Evolutionary conservation across 139 green algal species (phyloP), one percentile per base, ranked within the genome.

Genomic region (Closterium sp.): DNA sequence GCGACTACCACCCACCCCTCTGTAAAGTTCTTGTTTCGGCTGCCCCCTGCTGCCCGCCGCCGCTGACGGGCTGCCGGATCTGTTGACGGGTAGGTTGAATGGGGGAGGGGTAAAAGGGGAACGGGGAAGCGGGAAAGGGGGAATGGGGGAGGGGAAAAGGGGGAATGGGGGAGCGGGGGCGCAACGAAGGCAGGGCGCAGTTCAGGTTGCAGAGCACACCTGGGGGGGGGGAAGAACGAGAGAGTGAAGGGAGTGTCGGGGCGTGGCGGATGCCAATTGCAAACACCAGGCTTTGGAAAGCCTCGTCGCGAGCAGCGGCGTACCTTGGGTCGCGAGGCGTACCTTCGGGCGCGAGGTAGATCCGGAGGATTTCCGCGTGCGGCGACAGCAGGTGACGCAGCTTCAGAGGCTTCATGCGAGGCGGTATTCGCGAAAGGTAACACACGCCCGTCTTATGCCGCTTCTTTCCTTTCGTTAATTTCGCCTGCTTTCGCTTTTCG

Each of bases 261-360:
- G n/a, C n/a, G n/a, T n/a, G n/a, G n/a, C n/a, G n/a, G n/a, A n/a
- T n/a, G n/a, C n/a, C n/a, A n/a, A n/a, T n/a, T n/a, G n/a, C n/a
- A n/a, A n/a, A n/a, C n/a, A n/a, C n/a, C n/a, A n/a, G n/a, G n/a
- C n/a, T n/a, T n/a, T n/a, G n/a, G n/a, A n/a, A n/a, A n/a, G n/a
- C n/a, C n/a, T n/a, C n/a, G n/a, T n/a, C n/a, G n/a, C n/a, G n/a
- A n/a, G n/a, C n/a, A n/a, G n/a, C n/a, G n/a, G n/a, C n/a, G n/a
- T n/a, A n/a, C n/a, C n/a, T n/a, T n/a, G n/a, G n/a, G n/a, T n/a
- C n/a, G n/a, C n/a, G n/a, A n/a, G 36, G 55, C 25, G 86, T 35
- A 92, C 91, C 91, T 90, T 98, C 97, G 10, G 96, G 97, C 23
- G 97, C 95, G 66, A 98, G 96, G 94, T 99, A 99, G 30, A 99